These are phyloP conservation scores for Mentha longifolia DNA, from an alignment of 257 asterid species.

Conservation along the genomic window DNA sequence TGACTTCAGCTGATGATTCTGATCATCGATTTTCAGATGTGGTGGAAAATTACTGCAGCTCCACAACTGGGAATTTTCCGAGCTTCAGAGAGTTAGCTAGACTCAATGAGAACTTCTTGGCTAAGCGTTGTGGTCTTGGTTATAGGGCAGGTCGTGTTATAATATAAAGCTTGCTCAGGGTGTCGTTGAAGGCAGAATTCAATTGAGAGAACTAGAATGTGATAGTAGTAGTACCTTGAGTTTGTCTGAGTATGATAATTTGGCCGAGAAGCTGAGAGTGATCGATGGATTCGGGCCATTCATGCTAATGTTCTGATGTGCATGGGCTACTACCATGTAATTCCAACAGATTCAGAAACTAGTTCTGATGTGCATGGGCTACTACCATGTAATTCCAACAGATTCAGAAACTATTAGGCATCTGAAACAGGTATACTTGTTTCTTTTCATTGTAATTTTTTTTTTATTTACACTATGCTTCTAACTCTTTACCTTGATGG, in stretches of 20 bases:
- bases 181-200: slow-evolving; percentile 60
- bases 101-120: slow-evolving; percentile 59
- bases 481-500: slow-evolving; percentile 17
- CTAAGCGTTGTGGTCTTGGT: slow-evolving; percentile 73
- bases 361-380: no score
- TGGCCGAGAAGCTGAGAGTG: slow-evolving; percentile 61
- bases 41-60: slow-evolving; percentile 12
- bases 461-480: neutral
- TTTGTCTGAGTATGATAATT: slow-evolving; percentile 50
- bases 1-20: slow-evolving; percentile 25
- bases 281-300: slow-evolving; percentile 86
- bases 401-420: slow-evolving; percentile 94
- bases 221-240: slow-evolving; percentile 37
- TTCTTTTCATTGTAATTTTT: neutral
- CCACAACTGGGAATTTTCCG: slow-evolving; percentile 66
- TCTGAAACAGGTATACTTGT: slow-evolving; percentile 61
- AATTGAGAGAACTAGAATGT: slow-evolving; percentile 60
- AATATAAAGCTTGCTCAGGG: slow-evolving; percentile 71
- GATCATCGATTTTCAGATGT: slow-evolving; percentile 28
- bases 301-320: slow-evolving; percentile 85
- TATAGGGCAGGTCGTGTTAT: slow-evolving; percentile 78
- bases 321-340: no score
- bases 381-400: slow-evolving; percentile 78
- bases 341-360: no score
- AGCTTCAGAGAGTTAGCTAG: slow-evolving; percentile 66